Conservation (phyloP, 116 monocot genomes). For the Papilionanthe hybrid region DNA sequence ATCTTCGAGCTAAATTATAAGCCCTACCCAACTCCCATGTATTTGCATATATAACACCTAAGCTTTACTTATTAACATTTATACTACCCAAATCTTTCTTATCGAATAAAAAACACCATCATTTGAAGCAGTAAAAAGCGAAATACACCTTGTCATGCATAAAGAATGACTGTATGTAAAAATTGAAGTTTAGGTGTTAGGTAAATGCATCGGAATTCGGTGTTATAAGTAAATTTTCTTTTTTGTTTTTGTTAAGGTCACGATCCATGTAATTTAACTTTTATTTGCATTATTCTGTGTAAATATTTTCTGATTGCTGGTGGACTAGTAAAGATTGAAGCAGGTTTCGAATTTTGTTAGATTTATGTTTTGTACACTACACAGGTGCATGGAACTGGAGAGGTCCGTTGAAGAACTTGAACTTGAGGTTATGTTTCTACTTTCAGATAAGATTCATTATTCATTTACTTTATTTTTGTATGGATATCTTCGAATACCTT, state of each 20-base stretch:
- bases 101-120: too few relatives aligned
- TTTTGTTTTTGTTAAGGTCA: background rate
- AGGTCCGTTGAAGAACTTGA: background rate
- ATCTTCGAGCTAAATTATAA: too few relatives aligned
- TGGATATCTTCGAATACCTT: background rate
- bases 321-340: background rate
- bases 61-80: too few relatives aligned
- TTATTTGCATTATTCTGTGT: background rate
- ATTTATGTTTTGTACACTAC: background rate
- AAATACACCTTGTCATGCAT: too few relatives aligned
- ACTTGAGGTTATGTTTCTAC: background rate
- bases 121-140: too few relatives aligned
- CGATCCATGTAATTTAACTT: background rate
- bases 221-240: too few relatives aligned
- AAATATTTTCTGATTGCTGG: background rate
- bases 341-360: background rate
- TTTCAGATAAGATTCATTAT: background rate
- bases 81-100: too few relatives aligned
- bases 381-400: constrained; percentile 10
- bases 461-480: background rate
- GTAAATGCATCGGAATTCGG: too few relatives aligned
- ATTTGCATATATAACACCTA: too few relatives aligned
- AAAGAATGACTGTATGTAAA: too few relatives aligned
- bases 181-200: too few relatives aligned
- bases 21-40: too few relatives aligned